A percentile compares a stretch with the other conserved stretches of the same genome.
Conservation (phyloP, 2,329 filamentous ascomycete genomes). For the Phyllosticta citrichinensis region DNA sequence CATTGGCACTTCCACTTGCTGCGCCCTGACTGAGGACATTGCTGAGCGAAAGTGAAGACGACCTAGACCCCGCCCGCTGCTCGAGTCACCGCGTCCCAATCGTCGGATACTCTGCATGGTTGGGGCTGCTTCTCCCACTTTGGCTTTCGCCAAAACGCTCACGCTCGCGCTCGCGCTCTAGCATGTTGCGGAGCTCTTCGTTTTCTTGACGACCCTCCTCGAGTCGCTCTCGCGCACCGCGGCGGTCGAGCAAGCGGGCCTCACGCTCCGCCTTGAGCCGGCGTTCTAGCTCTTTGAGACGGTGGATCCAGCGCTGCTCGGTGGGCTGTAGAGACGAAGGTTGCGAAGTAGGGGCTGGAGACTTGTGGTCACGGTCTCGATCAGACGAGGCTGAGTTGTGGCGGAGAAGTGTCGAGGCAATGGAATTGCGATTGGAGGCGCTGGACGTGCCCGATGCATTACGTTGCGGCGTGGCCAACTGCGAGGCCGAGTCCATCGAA, state of each 20-base stretch:
- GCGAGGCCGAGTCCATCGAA: constrained; percentile 16
- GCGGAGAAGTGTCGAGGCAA: constrained; percentile 44
- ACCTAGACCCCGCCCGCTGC: neutral
- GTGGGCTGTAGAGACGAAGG: constrained; percentile 28
- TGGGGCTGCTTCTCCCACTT: constrained; percentile 7
- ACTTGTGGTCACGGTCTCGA: constrained; percentile 13
- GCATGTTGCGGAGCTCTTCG: constrained; percentile 54
- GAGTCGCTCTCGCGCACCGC: constrained; percentile 68
- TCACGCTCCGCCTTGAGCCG: constrained; percentile 86
- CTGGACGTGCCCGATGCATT: constrained; percentile 14
- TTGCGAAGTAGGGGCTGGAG: constrained; percentile 16
- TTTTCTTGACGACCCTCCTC: constrained; percentile 69
- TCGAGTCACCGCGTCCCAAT: constrained; percentile 5
- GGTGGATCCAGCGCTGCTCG: constrained; percentile 73
- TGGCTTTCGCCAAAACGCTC: constrained; percentile 12
- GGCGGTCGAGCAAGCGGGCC: constrained; percentile 72
- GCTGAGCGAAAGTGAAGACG: neutral
- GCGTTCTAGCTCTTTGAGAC: constrained; percentile 77
- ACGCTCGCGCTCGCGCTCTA: constrained; percentile 46
- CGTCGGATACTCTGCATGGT: constrained; percentile 1
- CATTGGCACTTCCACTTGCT: neutral
- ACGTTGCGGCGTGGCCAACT: constrained; percentile 14
- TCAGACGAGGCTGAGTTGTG: constrained; percentile 34
- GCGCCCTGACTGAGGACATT: neutral
- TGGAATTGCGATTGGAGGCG: constrained; percentile 29